Base-by-base conservation (phyloP, 345 rosid genomes). In the Pelargonium nanum region DNA sequence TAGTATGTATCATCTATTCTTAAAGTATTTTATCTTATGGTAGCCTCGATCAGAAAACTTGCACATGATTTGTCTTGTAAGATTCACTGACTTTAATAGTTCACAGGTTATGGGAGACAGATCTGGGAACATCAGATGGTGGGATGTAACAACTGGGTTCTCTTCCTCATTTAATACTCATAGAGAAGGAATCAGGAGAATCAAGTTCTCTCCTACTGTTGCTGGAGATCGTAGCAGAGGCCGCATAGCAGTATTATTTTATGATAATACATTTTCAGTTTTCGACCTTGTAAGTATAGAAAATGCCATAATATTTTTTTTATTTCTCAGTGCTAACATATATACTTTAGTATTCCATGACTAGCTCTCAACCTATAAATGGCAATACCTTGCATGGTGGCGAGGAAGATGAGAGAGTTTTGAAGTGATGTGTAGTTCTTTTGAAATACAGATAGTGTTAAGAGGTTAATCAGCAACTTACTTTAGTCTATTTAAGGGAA, bases 111-210 rank as follows among this genome's bases (percentile, higher is more conserved):
- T 82, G 84, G 87, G 87, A 58, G 87, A 82, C 68, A 77, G 91
- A 68, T 87, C 94, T 21, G 97, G 99, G 72, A 89, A 80, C 76
- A 85, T 93, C 70, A 74, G 99, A 75, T 93, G 99, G 99, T 93
- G 99, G 99, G 99, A 93, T 80, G 89, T 93, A 64, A 89, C 83
- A 64, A 87, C 85, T 70, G 99, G 99, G 53, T 89, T 85, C 60
- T 93, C 99, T 67, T 93, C 99, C 62, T 87, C 97, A 69, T 89
- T 93, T 62, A 87, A 80, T 74, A 84, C 89, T 65, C 94, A 87
- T 51, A 79, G 94, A 74, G 97, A 92, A 65, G 98, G 97, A 74
- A 84, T 92, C 55, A 78, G 96, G 62, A 81, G 99, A 78, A 84
- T 92, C 69, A 92, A 87, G 71, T 92, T 92, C 73, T 92, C 99